Evolutionary conservation across 208 protist genomes (phyloP).

Genomic region (Trypanosoma theileri): DNA sequence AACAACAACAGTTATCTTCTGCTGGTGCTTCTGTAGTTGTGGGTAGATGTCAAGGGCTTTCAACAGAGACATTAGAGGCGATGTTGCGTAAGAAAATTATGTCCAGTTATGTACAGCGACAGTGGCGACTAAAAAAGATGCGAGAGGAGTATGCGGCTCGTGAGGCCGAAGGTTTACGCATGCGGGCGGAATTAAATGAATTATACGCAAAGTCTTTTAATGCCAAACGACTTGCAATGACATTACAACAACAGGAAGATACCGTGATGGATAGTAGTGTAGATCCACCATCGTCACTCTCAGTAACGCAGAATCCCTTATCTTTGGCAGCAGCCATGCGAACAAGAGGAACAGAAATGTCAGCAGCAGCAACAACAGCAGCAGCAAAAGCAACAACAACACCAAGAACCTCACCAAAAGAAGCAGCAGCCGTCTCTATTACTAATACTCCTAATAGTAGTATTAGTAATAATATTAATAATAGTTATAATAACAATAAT

Average conservation of each 20-base stretch:
- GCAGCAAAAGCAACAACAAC: background rate
- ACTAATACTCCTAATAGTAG: background rate
- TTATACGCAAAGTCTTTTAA: constrained; percentile 45
- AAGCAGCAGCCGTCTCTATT: background rate
- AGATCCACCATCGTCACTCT: constrained; percentile 7
- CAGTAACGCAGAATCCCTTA: constrained; percentile 11
- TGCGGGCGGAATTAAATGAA: constrained; percentile 43
- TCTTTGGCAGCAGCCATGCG: background rate
- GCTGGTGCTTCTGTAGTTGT: constrained; percentile 21
- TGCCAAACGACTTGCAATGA: constrained; percentile 20
- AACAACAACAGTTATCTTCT: too few species aligned
- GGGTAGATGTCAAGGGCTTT: constrained; percentile 32
- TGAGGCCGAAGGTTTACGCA: constrained; percentile 28
- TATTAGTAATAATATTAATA: background rate
- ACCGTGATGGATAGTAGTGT: constrained; percentile 3
- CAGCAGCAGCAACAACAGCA: background rate
- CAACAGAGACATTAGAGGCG: constrained; percentile 47
- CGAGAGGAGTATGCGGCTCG: constrained; percentile 31
- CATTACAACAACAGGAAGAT: constrained; percentile 25
- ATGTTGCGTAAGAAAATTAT: constrained; percentile 55
- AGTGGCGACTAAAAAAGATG: constrained; percentile 34
- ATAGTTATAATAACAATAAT: constrained; percentile 3
- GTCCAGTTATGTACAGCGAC: constrained; percentile 42
- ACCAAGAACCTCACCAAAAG: background rate
- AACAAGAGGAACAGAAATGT: background rate